A percentile compares a stretch with the other conserved stretches of the same genome.
phyloP scores from a whole-genome alignment of 2,329 filamentous ascomycete genomes.

The Myrmaecium sp. region DNA sequence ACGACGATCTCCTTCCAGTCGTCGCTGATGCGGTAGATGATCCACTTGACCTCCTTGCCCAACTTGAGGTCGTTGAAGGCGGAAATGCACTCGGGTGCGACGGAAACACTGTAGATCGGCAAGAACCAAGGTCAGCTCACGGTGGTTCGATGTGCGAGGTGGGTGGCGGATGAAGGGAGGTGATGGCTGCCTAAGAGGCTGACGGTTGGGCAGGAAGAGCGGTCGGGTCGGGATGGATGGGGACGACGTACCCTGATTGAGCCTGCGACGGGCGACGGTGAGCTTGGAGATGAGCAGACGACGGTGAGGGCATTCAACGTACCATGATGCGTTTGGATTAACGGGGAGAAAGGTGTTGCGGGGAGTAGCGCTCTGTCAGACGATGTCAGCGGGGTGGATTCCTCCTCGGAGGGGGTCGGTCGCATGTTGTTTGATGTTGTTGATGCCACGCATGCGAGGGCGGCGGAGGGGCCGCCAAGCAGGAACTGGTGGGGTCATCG shows the following conservation, averaged over 20 bases:
- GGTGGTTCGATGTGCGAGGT: conserved; percentile 2
- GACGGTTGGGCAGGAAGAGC: conserved; percentile 7
- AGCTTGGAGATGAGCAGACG: conserved; percentile 2
- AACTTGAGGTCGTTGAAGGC: conserved; percentile 72
- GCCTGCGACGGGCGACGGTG: conserved; percentile 11
- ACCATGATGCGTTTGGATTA: too few species aligned
- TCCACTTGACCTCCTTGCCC: conserved; percentile 60
- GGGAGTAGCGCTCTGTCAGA: too few species aligned
- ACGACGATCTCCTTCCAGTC: conserved; percentile 70
- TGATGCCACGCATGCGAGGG: too few species aligned
- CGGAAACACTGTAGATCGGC: conserved; percentile 41
- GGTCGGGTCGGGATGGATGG: conserved; percentile 6
- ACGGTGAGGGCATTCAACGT: background rate
- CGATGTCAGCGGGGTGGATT: too few species aligned
- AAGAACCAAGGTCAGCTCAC: conserved; percentile 1
- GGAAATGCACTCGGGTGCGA: conserved; percentile 51
- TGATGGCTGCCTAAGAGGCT: conserved; percentile 5
- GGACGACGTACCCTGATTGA: conserved; percentile 26
- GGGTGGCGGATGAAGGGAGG: conserved; percentile 1
- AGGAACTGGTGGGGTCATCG: too few species aligned
- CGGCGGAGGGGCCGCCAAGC: too few species aligned
- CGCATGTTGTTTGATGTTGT: too few species aligned
- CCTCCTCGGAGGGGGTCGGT: too few species aligned
- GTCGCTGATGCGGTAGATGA: conserved; percentile 77
- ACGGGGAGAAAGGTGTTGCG: too few species aligned